A percentile compares a stretch with the other conserved stretches of the same genome.
phyloP scores from a whole-genome alignment of 1,284 basidiomycete genomes.

The Chiua sp. region DNA sequence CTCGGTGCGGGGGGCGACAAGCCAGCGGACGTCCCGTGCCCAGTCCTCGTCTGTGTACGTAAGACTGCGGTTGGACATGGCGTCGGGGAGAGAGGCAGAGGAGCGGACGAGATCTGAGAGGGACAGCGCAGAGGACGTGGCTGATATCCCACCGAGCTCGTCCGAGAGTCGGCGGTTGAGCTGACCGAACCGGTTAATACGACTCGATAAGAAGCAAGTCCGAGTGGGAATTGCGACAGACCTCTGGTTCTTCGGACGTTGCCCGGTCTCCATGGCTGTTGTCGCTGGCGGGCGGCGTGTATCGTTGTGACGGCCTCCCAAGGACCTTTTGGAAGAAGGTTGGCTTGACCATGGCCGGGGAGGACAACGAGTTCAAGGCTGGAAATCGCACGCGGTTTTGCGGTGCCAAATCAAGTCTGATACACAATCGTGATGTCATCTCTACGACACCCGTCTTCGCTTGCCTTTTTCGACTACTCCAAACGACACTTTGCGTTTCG shows the following conservation, averaged over 20 bases:
- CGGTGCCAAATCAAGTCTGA: conserved; percentile 28
- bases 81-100: conserved; percentile 28
- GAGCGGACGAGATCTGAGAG: conserved; percentile 24
- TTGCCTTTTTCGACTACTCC: neutral
- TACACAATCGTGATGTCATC: conserved; percentile 30
- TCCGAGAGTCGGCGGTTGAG: conserved; percentile 24
- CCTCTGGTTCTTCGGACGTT: conserved; percentile 23
- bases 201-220: conserved; percentile 10
- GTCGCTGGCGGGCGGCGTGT: conserved; percentile 21
- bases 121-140: conserved; percentile 34
- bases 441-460: conserved; percentile 2
- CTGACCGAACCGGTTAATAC: conserved; percentile 6
- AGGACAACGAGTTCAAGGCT: neutral
- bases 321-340: conserved; percentile 37
- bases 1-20: conserved; percentile 47
- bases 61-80: conserved; percentile 30
- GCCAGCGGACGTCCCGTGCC: conserved; percentile 69
- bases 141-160: conserved; percentile 24
- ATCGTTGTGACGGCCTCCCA: conserved; percentile 35
- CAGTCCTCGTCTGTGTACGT: conserved; percentile 59
- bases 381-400: conserved; percentile 30
- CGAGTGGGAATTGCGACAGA: conserved; percentile 16
- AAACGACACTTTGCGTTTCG: conserved; percentile 15
- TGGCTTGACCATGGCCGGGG: conserved; percentile 32
- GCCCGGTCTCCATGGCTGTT: conserved; percentile 8